phyloP scores from a whole-genome alignment of 139 green algal genomes.

The Chlamydomonas applanata region DNA sequence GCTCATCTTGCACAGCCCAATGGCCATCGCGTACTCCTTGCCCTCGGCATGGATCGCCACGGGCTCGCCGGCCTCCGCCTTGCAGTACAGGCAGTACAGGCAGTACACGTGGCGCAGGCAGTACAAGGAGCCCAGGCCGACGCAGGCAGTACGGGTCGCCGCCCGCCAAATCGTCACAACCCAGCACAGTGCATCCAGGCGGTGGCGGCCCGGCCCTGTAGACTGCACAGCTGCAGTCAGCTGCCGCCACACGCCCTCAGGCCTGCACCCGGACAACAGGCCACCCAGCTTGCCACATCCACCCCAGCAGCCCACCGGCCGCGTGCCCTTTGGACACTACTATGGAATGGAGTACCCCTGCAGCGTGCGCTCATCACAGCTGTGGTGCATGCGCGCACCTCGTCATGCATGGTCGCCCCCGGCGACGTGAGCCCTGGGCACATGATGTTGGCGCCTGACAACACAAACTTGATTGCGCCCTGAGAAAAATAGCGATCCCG shows the following conservation, averaged over 20 bases:
- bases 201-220: no score
- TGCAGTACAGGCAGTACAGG: constrained; percentile 19
- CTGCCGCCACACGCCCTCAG: no score
- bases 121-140: neutral
- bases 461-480: constrained; percentile 98
- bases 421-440: constrained; percentile 94
- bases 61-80: constrained; percentile 60
- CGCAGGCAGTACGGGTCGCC: no score
- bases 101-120: neutral
- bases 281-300: no score
- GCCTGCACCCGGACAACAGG: no score
- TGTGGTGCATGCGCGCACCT: constrained; percentile 50
- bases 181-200: no score
- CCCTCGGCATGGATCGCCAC: constrained; percentile 87
- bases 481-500: no score
- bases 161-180: neutral
- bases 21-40: constrained; percentile 91
- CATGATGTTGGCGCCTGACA: constrained; percentile 98
- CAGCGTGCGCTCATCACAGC: no score
- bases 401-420: constrained; percentile 91
- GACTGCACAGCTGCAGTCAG: no score
- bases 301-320: no score
- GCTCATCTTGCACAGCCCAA: constrained; percentile 91
- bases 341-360: no score
- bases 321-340: no score